Evolutionary conservation across 768 basidiomycete genomes (phyloP).

Genomic region (Vararia minispora): DNA sequence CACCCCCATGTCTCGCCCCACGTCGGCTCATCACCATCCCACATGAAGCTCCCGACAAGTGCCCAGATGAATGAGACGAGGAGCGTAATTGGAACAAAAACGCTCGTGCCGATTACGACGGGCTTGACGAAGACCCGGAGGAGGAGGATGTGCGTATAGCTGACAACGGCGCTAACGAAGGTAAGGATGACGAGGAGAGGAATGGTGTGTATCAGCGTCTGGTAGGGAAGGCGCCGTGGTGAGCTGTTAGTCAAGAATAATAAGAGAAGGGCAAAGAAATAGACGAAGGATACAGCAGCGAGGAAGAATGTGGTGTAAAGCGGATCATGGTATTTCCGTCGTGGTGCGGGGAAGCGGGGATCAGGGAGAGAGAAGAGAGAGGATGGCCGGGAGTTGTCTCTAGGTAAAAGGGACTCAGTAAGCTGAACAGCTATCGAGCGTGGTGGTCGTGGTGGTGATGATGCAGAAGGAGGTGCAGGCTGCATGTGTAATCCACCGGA

Average conservation of each 20-base stretch:
- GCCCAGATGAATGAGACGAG: conserved; percentile 72
- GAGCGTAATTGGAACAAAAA: conserved; percentile 66
- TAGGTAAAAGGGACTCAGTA: conserved; percentile 70
- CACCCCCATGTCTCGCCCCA: conserved; percentile 80
- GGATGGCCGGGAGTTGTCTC: conserved; percentile 53
- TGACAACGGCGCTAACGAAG: conserved; percentile 54
- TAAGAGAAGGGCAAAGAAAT: conserved; percentile 53
- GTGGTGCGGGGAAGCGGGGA: conserved; percentile 49
- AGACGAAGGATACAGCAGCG: conserved; percentile 43
- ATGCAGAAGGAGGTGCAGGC: conserved; percentile 14
- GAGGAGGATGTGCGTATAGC: conserved; percentile 67
- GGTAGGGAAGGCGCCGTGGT: conserved; percentile 40
- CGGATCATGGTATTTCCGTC: conserved; percentile 66
- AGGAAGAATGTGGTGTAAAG: conserved; percentile 64
- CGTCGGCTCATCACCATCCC: conserved; percentile 47
- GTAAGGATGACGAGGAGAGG: conserved; percentile 68
- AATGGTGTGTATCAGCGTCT: conserved; percentile 65
- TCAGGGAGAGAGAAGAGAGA: conserved; percentile 74
- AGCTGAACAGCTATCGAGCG: conserved; percentile 39
- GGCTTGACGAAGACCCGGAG: conserved; percentile 76
- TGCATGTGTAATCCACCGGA: conserved; percentile 14
- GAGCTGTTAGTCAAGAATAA: conserved; percentile 43
- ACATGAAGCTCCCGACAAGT: conserved; percentile 70
- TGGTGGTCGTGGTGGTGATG: conserved; percentile 27
- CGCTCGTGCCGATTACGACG: conserved; percentile 65